These are phyloP conservation scores for Pseudoneurospora amorphoporcata DNA, from an alignment of 495 filamentous ascomycete genomes.

Conservation along the genomic window DNA sequence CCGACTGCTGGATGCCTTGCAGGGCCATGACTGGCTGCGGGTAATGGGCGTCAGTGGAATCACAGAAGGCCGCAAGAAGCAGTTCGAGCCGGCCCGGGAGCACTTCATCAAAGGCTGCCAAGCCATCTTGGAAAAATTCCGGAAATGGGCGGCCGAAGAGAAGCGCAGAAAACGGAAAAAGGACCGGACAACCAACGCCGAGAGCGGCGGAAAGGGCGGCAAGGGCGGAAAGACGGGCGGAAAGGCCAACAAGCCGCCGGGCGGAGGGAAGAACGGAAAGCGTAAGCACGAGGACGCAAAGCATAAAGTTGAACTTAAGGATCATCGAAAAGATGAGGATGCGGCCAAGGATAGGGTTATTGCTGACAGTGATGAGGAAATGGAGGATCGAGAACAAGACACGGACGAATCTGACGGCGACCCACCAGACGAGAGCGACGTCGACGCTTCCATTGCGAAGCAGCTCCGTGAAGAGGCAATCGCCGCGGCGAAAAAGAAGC, in stretches of 20 bases:
- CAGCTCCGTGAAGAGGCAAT: slow-evolving; percentile 67
- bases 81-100: slow-evolving; percentile 74
- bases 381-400: slow-evolving; percentile 3
- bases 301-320: slow-evolving; percentile 13
- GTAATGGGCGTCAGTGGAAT: slow-evolving; percentile 85
- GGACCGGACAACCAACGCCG: slow-evolving; percentile 45
- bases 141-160: slow-evolving; percentile 80
- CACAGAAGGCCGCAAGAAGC: slow-evolving; percentile 71
- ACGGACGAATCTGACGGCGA: slow-evolving; percentile 16
- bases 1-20: slow-evolving; percentile 73
- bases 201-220: slow-evolving; percentile 34
- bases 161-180: slow-evolving; percentile 64
- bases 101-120: slow-evolving; percentile 75
- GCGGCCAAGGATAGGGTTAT: slow-evolving; percentile 12
- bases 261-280: slow-evolving; percentile 11
- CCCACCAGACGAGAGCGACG: slow-evolving; percentile 43
- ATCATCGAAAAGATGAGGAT: slow-evolving; percentile 15
- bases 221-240: slow-evolving; percentile 15
- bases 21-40: slow-evolving; percentile 86
- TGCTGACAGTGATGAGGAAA: slow-evolving; percentile 13
- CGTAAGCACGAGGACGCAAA: slow-evolving; percentile 20
- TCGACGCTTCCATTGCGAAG: slow-evolving; percentile 60
- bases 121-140: slow-evolving; percentile 75
- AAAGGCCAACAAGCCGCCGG: slow-evolving; percentile 16
- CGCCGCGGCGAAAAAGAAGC: slow-evolving; percentile 22